Conservation (phyloP, 768 basidiomycete genomes). For the Suillus occidentalis region DNA sequence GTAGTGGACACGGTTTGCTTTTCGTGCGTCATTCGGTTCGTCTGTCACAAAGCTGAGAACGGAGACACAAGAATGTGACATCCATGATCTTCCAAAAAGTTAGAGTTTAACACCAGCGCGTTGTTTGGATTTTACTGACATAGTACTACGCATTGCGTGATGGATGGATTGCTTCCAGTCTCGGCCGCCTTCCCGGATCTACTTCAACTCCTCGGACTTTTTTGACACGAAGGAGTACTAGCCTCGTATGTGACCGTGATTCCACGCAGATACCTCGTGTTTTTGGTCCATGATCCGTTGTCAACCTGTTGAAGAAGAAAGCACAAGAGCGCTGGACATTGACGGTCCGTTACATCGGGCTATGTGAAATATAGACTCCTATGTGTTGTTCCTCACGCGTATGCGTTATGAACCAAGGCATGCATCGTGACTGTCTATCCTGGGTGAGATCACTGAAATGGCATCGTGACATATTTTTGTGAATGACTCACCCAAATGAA, state of each 20-base stretch:
- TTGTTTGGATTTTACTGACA: not conserved
- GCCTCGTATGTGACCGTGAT: not conserved
- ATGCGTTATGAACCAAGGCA: no score
- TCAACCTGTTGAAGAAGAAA: not conserved
- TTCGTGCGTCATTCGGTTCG: not conserved
- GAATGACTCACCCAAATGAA: not conserved
- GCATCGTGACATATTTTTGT: not conserved
- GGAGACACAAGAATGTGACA: no score
- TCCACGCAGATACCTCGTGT: not conserved
- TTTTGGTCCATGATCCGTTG: not conserved
- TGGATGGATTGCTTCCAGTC: not conserved
- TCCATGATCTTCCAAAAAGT: not conserved
- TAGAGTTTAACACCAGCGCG: not conserved
- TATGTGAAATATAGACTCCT: not conserved
- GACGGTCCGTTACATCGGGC: not conserved
- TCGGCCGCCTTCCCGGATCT: not conserved
- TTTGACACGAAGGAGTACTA: not conserved
- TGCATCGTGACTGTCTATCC: not conserved
- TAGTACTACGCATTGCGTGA: not conserved
- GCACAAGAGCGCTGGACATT: not conserved
- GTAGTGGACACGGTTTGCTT: not conserved
- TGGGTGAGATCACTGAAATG: not conserved
- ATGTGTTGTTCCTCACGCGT: not conserved
- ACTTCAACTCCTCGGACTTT: conserved; percentile 3
- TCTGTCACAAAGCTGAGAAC: not conserved